These are phyloP conservation scores for Arthroderma sp. DNA, from an alignment of 2,329 filamentous ascomycete species.

Conservation along the genomic window DNA sequence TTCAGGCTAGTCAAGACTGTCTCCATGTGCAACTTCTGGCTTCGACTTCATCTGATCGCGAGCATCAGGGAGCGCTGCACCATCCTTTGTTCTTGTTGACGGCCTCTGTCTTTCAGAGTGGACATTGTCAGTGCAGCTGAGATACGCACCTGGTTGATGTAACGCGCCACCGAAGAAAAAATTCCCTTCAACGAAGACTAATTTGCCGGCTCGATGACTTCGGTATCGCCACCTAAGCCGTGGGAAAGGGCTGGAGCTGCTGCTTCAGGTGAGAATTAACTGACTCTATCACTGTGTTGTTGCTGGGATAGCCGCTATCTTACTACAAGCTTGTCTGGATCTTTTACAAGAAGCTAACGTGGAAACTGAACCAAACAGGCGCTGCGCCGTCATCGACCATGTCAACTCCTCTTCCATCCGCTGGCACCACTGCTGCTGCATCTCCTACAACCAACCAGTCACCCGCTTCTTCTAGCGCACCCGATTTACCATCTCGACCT, in stretches of 20 bases:
- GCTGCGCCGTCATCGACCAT: slow-evolving; percentile 16
- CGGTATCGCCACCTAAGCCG: slow-evolving; percentile 80
- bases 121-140: too few relatives aligned
- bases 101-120: too few relatives aligned
- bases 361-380: not conserved
- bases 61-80: too few relatives aligned
- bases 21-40: too few relatives aligned
- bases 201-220: slow-evolving; percentile 34
- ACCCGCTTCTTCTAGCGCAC: slow-evolving; percentile 38
- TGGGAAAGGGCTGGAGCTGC: slow-evolving; percentile 68
- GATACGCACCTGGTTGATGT: too few relatives aligned
- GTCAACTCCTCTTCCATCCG: not conserved
- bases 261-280: slow-evolving; percentile 35
- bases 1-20: too few relatives aligned
- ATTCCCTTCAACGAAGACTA: not conserved
- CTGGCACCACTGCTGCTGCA: slow-evolving; percentile 24
- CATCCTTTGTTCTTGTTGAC: too few relatives aligned
- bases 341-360: not conserved
- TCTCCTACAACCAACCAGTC: slow-evolving; percentile 22
- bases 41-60: too few relatives aligned
- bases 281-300: too few relatives aligned
- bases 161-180: not conserved
- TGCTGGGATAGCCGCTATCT: too few relatives aligned
- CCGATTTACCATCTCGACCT: slow-evolving; percentile 68
- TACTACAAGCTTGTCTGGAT: too few relatives aligned